Evolutionary conservation across 345 rosid genomes (phyloP), one percentile per base, ranked within the genome.

Genomic region (Atalantia buxifolia): DNA sequence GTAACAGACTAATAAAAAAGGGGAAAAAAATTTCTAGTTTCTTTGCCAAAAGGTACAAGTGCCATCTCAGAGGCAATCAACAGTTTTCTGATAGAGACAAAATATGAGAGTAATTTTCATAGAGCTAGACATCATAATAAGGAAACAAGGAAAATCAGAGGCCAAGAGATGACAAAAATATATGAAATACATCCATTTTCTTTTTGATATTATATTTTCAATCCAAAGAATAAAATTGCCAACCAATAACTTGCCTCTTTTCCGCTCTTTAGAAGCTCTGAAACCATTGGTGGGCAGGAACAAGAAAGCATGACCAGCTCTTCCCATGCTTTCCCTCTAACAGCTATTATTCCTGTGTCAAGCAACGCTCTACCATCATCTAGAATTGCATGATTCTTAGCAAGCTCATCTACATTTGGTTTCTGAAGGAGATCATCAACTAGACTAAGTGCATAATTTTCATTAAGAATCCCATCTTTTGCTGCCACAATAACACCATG

Each of bases 401-500:
- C 83, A 64, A 96, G 97, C 86, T 96, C 93, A 53, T 89, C 88
- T 22, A 90, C 63, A 40, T 82, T 87, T 57, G 99, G 99, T 81
- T 96, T 92, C 94, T 96, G 99, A 18, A 96, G 87, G 57, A 96
- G 94, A 85, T 92, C 89, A 63, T 91, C 90, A 14, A 96, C 99
- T 80, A 89, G 82, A 82, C 89, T 85, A 74, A 90, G 85, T 5
- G 83, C 76, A 79, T 63, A 87, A 81, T 79, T 77, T 76, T 88
- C 87, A 25, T 80, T 21, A 65, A 71, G 71, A 67, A 81, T 81
- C 72, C 88, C 89, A 67, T 78, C 66, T 81, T 92, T 88, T 48
- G 94, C 87, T 60, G 95, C 90, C 78, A 96, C 99, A 72, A 94
- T 69, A 76, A 96, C 99, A 69, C 99, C 98, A 78, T 96, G 99